Evolutionary conservation across 306 rosid genomes (phyloP).

Genomic region (Vigna trinervia): DNA sequence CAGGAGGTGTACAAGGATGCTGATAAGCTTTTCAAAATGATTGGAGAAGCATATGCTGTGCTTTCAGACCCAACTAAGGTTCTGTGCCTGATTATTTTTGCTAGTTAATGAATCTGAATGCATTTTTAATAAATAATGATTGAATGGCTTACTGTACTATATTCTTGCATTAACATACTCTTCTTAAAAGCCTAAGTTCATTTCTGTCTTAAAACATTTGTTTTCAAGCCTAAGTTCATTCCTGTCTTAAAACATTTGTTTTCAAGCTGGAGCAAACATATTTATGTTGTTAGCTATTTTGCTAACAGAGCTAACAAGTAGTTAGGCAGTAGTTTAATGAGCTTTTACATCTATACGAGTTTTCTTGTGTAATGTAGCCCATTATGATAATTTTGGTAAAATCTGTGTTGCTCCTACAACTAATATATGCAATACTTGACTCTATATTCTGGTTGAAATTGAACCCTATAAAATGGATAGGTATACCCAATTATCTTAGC

Average conservation of each 20-base stretch:
- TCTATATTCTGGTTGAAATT: too few species aligned
- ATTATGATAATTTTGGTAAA: conserved; percentile 7
- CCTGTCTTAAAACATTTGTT: conserved; percentile 15
- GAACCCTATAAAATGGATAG: too few species aligned
- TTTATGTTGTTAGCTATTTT: conserved; percentile 6
- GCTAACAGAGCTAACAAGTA: conserved; percentile 35
- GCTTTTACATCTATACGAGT: neutral
- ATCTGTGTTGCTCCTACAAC: neutral
- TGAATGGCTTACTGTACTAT: neutral
- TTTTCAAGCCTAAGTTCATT: neutral
- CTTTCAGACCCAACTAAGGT: conserved; percentile 92
- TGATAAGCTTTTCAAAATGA: conserved; percentile 92
- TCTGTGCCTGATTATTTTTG: conserved; percentile 21
- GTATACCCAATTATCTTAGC: neutral
- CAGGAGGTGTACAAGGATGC: conserved; percentile 86
- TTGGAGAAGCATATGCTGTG: conserved; percentile 93
- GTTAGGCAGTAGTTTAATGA: conserved; percentile 2
- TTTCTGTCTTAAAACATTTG: conserved; percentile 5
- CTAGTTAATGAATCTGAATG: conserved; percentile 30
- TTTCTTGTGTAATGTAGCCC: conserved; percentile 28
- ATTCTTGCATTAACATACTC: conserved; percentile 16
- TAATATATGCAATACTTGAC: neutral
- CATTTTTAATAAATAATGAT: conserved; percentile 12
- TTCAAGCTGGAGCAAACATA: conserved; percentile 25
- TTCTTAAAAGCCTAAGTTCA: conserved; percentile 1